phyloP scores from a whole-genome alignment of 2,329 filamentous ascomycete genomes.

The Aschersonia sp. region DNA sequence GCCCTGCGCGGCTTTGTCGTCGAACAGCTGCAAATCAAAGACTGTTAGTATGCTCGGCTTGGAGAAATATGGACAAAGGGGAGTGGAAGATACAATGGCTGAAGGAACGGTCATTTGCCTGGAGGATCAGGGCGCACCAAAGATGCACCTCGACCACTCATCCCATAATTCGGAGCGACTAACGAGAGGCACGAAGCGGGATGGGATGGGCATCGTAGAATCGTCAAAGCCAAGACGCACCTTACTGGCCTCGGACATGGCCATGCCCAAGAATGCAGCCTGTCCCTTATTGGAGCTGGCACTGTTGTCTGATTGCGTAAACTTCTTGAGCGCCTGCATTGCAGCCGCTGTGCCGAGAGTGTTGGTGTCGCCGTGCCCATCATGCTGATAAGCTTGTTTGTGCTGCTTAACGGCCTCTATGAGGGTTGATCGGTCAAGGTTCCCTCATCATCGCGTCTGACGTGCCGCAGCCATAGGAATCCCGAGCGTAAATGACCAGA shows the following conservation, averaged over 20 bases:
- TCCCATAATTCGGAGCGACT: neutral
- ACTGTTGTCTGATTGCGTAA: slow-evolving; percentile 43
- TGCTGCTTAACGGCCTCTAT: slow-evolving; percentile 59
- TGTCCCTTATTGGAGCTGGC: slow-evolving; percentile 40
- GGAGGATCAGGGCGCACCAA: no score
- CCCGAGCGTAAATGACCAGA: neutral
- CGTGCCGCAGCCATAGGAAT: no score
- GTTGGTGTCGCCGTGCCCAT: slow-evolving; percentile 29
- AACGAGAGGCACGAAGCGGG: neutral
- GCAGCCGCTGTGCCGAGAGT: slow-evolving; percentile 60
- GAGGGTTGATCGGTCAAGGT: neutral
- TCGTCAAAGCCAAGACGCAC: slow-evolving; percentile 20
- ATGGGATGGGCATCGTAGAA: neutral
- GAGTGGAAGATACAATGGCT: no score
- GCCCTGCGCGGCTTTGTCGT: slow-evolving; percentile 39
- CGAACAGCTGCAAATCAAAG: slow-evolving; percentile 36
- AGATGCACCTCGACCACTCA: no score
- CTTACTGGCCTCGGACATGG: slow-evolving; percentile 79
- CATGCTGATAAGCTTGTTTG: slow-evolving; percentile 53
- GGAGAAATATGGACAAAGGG: neutral
- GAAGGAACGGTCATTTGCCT: no score
- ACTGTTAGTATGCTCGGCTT: neutral
- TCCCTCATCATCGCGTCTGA: neutral
- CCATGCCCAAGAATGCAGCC: slow-evolving; percentile 70
- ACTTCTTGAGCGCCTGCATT: slow-evolving; percentile 71